Conservation (phyloP, 331 rosid genomes). For the Pyrus hybrid region DNA sequence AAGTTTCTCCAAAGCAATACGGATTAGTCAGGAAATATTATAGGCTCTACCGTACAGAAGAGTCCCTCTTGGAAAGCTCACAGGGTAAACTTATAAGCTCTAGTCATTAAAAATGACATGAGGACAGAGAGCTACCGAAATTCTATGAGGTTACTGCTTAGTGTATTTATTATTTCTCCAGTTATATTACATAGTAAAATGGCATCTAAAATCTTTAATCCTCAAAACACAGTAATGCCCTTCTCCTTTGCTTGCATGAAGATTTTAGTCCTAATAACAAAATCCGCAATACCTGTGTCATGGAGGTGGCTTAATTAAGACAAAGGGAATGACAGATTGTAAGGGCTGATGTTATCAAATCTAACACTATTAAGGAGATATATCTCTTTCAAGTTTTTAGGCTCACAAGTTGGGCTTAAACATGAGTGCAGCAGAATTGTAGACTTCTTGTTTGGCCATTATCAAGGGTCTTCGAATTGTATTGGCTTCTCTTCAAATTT, state of each 20-base stretch:
- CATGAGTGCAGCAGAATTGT: background rate
- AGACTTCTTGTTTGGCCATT: background rate
- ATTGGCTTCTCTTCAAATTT: background rate
- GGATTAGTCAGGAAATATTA: no score
- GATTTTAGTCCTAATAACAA: no score
- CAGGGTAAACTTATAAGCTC: no score
- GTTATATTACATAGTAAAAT: no score
- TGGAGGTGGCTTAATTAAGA: background rate
- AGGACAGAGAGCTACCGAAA: no score
- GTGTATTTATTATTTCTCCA: background rate
- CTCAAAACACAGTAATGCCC: background rate
- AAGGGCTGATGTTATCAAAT: background rate
- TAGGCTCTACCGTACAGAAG: no score
- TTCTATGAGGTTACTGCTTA: no score
- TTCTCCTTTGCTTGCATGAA: background rate
- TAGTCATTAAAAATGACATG: no score
- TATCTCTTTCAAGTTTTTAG: background rate
- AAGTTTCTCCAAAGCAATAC: no score
- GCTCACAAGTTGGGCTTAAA: background rate
- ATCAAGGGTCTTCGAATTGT: background rate
- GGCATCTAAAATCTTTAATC: background rate
- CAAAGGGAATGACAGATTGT: background rate
- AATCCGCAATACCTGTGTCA: background rate
- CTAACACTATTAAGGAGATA: background rate
- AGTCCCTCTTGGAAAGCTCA: no score